Evolutionary conservation across 768 basidiomycete genomes (phyloP), one percentile per base, ranked within the genome.

Genomic region (Tylopilus rubrobrunneus): DNA sequence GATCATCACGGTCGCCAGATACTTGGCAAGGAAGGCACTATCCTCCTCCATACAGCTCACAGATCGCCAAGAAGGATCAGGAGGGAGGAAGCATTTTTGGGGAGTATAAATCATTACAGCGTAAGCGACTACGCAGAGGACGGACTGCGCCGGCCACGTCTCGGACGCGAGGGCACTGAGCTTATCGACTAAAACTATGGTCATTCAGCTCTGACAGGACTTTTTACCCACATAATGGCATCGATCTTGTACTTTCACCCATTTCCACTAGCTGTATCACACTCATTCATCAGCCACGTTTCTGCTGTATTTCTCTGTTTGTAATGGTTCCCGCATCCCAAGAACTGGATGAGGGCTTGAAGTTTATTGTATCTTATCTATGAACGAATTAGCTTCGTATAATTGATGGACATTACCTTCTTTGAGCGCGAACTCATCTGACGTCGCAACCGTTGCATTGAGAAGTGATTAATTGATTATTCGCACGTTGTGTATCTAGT

Each of bases 131-230:
- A 36, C 34, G 34, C 34, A 15, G 15, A 37, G 15, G 23, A 33
- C 7, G 51, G 36, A 28, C 17, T 36, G n/a, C 36, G 41, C 42
- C 54, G 39, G 12, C 15, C 5, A 40, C 55, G 56, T 37, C 47
- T 68, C 6, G 67, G 67, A 5, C 63, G 58, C 1, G 54, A 60
- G 14, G 67, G 59, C 31, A 68, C 67, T 12, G 61, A 63, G 9
- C 62, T 68, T 28, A 51, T 68, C 40, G 43, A 57, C 21, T 61
- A 53, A 27, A 21, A 5, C 14, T 5, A 23, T 42, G 29, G 15
- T 27, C 2, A n/a, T 36, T 27, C 33, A 36, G 8, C 47, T 39
- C 37, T 28, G 4, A 29, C 11, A 34, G 15, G 7, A 37, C 7
- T 8, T 8, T 34, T 27, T 27, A 36, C n/a, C 23, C 0, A n/a